Evolutionary conservation across 495 filamentous ascomycete genomes (phyloP).

Genomic region (Friedmanniomyces simplex): DNA sequence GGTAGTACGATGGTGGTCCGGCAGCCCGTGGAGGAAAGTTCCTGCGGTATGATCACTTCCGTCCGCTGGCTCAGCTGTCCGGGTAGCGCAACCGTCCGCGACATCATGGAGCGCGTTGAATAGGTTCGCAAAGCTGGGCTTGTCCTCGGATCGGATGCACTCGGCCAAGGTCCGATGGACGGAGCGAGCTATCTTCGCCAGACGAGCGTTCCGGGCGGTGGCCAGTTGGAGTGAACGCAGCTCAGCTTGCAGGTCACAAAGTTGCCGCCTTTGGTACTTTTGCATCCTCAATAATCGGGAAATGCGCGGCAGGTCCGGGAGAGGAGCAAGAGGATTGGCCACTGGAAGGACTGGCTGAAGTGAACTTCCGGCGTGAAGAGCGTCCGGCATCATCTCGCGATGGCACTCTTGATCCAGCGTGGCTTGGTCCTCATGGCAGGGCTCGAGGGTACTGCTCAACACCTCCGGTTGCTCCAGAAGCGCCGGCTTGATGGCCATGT

Average conservation of each 20-base stretch:
- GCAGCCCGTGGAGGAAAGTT: constrained; percentile 67
- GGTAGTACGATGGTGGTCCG: constrained; percentile 59
- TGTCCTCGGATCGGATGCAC: constrained; percentile 79
- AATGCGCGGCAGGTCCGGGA: constrained; percentile 46
- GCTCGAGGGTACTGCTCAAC: not conserved
- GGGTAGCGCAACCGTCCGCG: no score
- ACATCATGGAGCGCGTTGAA: constrained; percentile 85
- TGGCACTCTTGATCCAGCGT: no score
- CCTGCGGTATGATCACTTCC: constrained; percentile 29
- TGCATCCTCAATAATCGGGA: constrained; percentile 60
- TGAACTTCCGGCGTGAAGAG: not conserved
- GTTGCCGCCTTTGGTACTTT: constrained; percentile 63
- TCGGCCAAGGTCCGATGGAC: constrained; percentile 79
- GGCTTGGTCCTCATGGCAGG: not conserved
- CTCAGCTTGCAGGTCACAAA: constrained; percentile 53
- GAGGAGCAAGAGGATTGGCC: not conserved
- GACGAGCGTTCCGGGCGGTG: constrained; percentile 67
- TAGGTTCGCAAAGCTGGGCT: constrained; percentile 71
- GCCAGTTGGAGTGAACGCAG: constrained; percentile 49
- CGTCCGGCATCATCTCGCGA: not conserved
- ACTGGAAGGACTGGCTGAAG: not conserved
- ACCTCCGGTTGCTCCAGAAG: not conserved
- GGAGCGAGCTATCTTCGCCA: constrained; percentile 66
- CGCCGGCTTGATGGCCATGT: constrained; percentile 8
- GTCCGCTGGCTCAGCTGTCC: constrained; percentile 53